phyloP scores from a whole-genome alignment of 2,329 filamentous ascomycete species.

The Microsporum audouinii region DNA sequence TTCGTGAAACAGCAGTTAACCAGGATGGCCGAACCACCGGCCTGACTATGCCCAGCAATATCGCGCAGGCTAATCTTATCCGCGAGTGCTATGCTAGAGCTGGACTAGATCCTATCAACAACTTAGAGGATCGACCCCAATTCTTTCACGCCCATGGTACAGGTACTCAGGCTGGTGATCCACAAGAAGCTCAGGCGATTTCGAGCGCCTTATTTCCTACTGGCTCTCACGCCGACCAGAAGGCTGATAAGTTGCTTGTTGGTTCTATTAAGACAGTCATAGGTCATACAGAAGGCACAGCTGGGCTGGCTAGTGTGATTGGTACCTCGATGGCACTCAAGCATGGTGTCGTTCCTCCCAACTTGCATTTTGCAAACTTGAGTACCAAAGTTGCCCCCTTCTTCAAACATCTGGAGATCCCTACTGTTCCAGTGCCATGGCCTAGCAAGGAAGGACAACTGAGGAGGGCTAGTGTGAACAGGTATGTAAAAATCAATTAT shows the following conservation, averaged over 20 bases:
- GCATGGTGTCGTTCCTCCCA: slow-evolving; percentile 20
- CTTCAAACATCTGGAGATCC: slow-evolving; percentile 14
- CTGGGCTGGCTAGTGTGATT: slow-evolving; percentile 21
- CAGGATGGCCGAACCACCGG: slow-evolving; percentile 31
- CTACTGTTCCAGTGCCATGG: slow-evolving; percentile 18
- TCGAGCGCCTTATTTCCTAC: neutral
- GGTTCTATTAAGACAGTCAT: slow-evolving; percentile 24
- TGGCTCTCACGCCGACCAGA: slow-evolving; percentile 6
- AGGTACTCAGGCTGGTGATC: slow-evolving; percentile 3
- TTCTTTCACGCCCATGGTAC: neutral
- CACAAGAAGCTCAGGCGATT: slow-evolving; percentile 3
- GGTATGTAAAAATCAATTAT: neutral
- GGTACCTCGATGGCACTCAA: slow-evolving; percentile 21
- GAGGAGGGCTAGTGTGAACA: slow-evolving; percentile 18
- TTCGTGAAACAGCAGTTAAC: slow-evolving; percentile 29
- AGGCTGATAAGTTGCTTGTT: slow-evolving; percentile 5
- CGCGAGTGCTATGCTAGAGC: slow-evolving; percentile 17
- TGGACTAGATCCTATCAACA: neutral
- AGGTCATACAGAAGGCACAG: slow-evolving; percentile 22
- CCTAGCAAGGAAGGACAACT: slow-evolving; percentile 13
- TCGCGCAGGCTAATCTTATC: slow-evolving; percentile 18
- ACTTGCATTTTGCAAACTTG: slow-evolving; percentile 8
- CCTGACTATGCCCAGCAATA: slow-evolving; percentile 17
- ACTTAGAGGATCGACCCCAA: neutral
- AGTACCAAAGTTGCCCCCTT: slow-evolving; percentile 8